Percentiles rank a stretch among this genome's conserved stretches.
Conservation (phyloP, 805 yeast genomes). For the Millerago galiae region DNA sequence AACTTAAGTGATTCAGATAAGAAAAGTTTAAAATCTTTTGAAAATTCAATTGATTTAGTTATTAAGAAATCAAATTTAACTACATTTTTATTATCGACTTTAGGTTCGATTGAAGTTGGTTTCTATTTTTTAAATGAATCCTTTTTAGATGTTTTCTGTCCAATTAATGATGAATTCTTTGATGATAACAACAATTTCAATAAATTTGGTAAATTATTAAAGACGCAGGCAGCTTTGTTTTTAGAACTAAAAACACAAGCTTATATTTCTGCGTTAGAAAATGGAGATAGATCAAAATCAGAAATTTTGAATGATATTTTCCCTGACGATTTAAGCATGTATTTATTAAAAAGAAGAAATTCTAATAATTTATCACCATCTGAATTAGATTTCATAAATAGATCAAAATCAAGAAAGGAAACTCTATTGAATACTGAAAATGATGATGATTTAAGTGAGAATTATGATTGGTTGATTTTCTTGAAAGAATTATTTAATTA, state of each 20-base stretch:
- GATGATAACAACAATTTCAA: conserved; percentile 29
- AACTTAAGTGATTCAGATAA: conserved; percentile 3
- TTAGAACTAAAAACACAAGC: conserved; percentile 94
- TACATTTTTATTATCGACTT: conserved; percentile 79
- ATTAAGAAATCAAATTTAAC: conserved; percentile 82
- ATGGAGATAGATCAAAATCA: conserved; percentile 48
- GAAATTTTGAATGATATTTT: conserved; percentile 72
- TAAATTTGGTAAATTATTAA: conserved; percentile 66
- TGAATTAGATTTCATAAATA: conserved; percentile 69
- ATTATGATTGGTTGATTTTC: conserved; percentile 83
- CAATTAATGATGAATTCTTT: conserved; percentile 27
- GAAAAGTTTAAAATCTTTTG: conserved; percentile 13
- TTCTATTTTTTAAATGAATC: conserved; percentile 80
- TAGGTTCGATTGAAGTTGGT: conserved; percentile 82
- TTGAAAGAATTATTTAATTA: conserved; percentile 74
- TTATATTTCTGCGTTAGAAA: conserved; percentile 78
- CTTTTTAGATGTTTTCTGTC: conserved; percentile 83
- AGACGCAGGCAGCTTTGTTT: conserved; percentile 72
- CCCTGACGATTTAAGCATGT: conserved; percentile 51
- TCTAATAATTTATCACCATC: conserved; percentile 51
- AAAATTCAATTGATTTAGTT: conserved; percentile 30
- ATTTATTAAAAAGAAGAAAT: conserved; percentile 32
- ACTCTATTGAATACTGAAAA: conserved; percentile 42
- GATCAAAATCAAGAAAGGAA: conserved; percentile 68
- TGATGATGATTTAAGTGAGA: conserved; percentile 52